These are phyloP conservation scores for Penicillium sp. DNA, from an alignment of 2,329 filamentous ascomycete genomes.

Conservation along the genomic window DNA sequence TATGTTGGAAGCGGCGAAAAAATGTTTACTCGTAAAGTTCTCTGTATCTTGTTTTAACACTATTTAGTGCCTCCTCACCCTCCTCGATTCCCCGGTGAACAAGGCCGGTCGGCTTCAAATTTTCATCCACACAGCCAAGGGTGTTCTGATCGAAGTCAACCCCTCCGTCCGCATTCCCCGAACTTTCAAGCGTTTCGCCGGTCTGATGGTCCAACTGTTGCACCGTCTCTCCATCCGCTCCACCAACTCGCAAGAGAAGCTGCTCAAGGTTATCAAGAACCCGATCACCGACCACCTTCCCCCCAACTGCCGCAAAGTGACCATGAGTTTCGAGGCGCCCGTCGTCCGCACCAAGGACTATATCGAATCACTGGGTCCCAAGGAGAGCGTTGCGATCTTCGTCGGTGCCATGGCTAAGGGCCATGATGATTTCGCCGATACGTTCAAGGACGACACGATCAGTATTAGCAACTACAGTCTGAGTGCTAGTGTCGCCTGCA, in stretches of 20 bases:
- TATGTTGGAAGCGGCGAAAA: constrained; percentile 45
- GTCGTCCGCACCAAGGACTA: constrained; percentile 89
- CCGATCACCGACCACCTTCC: constrained; percentile 96
- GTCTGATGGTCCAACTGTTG: constrained; percentile 96
- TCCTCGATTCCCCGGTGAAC: constrained; percentile 97
- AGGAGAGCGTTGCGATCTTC: constrained; percentile 96
- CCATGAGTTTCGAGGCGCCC: constrained; percentile 88
- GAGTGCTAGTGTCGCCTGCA: constrained; percentile 96
- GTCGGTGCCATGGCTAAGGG: constrained; percentile 99
- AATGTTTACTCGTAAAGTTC: background rate
- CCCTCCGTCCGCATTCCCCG: constrained; percentile 97
- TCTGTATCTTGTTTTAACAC: background rate
- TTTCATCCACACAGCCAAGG: constrained; percentile 97
- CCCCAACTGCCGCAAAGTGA: constrained; percentile 96
- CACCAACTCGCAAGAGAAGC: constrained; percentile 95
- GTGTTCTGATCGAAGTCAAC: constrained; percentile 95
- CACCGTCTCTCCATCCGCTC: constrained; percentile 95
- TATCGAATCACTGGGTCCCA: constrained; percentile 73
- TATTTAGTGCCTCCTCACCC: constrained; percentile 85
- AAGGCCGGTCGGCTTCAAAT: constrained; percentile 97
- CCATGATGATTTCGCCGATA: constrained; percentile 90
- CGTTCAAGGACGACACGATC: constrained; percentile 94
- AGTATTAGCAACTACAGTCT: constrained; percentile 98
- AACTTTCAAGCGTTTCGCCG: constrained; percentile 98
- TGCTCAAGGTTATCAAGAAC: constrained; percentile 96